phyloP scores from a whole-genome alignment of 2,329 filamentous ascomycete species.

The Ophiostoma angusticollis region DNA sequence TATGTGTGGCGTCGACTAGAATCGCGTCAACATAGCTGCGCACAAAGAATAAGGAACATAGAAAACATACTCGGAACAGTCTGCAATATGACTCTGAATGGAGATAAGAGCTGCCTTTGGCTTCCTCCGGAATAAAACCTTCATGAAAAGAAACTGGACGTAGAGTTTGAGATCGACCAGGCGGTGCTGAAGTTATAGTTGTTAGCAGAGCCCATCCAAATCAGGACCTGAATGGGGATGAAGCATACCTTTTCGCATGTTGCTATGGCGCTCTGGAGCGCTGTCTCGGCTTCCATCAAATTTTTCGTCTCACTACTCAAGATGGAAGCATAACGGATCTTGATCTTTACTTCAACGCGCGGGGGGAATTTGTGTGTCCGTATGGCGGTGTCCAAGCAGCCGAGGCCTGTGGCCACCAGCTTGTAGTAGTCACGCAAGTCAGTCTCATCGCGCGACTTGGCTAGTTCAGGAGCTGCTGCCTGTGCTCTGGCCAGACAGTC shows the following conservation, averaged over 20 bases:
- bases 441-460: conserved; percentile 34
- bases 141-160: conserved; percentile 61
- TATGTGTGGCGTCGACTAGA: conserved; percentile 46
- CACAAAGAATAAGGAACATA: neutral
- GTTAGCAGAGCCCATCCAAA: no score
- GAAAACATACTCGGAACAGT: conserved; percentile 48
- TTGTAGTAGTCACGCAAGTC: conserved; percentile 56
- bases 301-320: conserved; percentile 68
- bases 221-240: no score
- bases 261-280: conserved; percentile 57
- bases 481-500: conserved; percentile 61
- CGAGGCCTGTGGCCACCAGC: conserved; percentile 57
- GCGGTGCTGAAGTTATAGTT: no score
- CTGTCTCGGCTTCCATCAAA: conserved; percentile 57
- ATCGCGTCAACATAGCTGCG: conserved; percentile 9
- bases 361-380: conserved; percentile 48
- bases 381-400: conserved; percentile 58
- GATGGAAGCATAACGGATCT: conserved; percentile 58
- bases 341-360: conserved; percentile 54
- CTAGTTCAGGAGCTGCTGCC: conserved; percentile 34
- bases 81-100: conserved; percentile 54
- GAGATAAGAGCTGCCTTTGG: conserved; percentile 61
- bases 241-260: conserved; percentile 49
- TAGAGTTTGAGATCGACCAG: conserved; percentile 60
- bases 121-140: conserved; percentile 57